These are phyloP conservation scores for Penicillium brevicompactum DNA, from an alignment of 2,329 filamentous ascomycete species.

Conservation along the genomic window DNA sequence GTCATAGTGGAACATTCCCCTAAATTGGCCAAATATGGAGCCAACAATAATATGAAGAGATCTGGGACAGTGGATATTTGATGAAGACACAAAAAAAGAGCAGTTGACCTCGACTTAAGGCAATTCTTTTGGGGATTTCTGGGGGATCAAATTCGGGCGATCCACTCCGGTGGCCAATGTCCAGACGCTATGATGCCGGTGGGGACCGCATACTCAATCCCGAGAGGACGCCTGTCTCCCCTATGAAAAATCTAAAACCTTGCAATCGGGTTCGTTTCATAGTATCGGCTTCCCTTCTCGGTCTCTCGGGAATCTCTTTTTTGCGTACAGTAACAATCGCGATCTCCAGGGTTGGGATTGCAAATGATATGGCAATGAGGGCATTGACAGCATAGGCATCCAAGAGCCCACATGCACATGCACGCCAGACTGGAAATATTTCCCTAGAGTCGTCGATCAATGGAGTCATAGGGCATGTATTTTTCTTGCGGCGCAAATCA, in stretches of 20 bases:
- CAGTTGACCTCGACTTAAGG: neutral
- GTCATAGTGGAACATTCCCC: neutral
- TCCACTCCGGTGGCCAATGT: neutral
- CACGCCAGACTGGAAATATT: neutral
- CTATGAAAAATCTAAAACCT: neutral
- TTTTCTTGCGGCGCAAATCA: no score
- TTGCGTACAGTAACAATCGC: no score
- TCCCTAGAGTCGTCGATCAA: neutral
- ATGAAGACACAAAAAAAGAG: neutral
- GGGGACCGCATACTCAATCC: neutral
- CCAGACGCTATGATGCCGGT: neutral
- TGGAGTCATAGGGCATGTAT: neutral
- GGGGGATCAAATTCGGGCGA: constrained; percentile 6
- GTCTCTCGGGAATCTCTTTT: no score
- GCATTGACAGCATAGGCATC: neutral
- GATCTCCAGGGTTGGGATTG: neutral
- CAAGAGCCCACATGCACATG: neutral
- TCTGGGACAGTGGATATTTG: neutral
- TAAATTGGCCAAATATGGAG: neutral
- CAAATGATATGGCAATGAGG: neutral
- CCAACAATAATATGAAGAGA: no score
- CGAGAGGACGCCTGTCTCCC: neutral
- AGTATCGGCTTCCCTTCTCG: no score
- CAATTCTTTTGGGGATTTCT: constrained; percentile 3
- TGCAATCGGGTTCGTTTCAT: neutral